Evolutionary conservation across 495 filamentous ascomycete species (phyloP).

Genomic region (Evansstolkia leycettana): DNA sequence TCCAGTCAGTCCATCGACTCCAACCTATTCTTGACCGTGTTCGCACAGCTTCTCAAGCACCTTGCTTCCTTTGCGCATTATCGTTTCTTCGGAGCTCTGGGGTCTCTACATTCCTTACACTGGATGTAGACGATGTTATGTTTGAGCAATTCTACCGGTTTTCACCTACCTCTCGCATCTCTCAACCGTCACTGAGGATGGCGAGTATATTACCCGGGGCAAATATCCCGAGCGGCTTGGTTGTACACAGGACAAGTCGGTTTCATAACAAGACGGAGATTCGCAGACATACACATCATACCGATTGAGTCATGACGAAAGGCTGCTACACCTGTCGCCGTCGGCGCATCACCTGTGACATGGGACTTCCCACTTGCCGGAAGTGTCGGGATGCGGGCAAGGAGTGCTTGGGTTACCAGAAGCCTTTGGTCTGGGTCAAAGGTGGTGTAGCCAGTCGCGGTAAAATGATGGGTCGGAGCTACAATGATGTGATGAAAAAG

Average conservation of each 20-base stretch:
- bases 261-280: too few species aligned
- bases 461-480: conserved; percentile 40
- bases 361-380: conserved; percentile 47
- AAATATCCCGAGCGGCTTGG: conserved; percentile 8
- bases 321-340: conserved; percentile 39
- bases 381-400: conserved; percentile 53
- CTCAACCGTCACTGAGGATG: conserved; percentile 12
- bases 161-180: not conserved
- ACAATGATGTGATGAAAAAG: conserved; percentile 19
- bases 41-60: too few species aligned
- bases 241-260: not conserved
- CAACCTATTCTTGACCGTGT: too few species aligned
- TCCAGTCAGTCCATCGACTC: too few species aligned
- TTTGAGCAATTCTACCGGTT: too few species aligned
- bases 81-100: too few species aligned
- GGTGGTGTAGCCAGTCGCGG: conserved; percentile 37
- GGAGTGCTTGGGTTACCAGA: conserved; percentile 51
- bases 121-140: too few species aligned
- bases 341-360: conserved; percentile 44
- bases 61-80: too few species aligned
- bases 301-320: conserved; percentile 26
- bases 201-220: conserved; percentile 11
- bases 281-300: too few species aligned
- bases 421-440: conserved; percentile 39
- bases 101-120: not conserved